Evolutionary conservation across 495 filamentous ascomycete species (phyloP).

Genomic region (Neurospora sp.): DNA sequence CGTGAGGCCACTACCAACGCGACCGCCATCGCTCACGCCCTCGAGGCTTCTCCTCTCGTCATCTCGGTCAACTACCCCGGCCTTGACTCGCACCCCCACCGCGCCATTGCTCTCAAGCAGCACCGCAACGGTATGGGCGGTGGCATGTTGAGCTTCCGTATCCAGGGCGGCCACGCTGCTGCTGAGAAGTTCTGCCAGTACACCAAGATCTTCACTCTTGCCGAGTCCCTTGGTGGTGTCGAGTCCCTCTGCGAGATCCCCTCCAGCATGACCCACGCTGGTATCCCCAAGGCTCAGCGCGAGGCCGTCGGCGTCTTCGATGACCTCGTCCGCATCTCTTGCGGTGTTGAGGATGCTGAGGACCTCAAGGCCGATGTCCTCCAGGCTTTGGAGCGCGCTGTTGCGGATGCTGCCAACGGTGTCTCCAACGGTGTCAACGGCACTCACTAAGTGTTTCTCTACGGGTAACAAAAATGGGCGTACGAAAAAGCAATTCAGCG

Average conservation of each 20-base stretch:
- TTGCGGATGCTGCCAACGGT: slow-evolving; percentile 32
- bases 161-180: slow-evolving; percentile 76
- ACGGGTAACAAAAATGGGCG: background rate
- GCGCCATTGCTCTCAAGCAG: slow-evolving; percentile 74
- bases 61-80: slow-evolving; percentile 91
- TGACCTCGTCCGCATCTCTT: slow-evolving; percentile 89
- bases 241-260: slow-evolving; percentile 90
- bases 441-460: background rate
- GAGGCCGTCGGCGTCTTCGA: slow-evolving; percentile 94
- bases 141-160: slow-evolving; percentile 94
- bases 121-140: slow-evolving; percentile 92
- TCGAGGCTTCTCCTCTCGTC: slow-evolving; percentile 74
- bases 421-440: slow-evolving; percentile 12
- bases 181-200: slow-evolving; percentile 87
- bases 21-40: slow-evolving; percentile 59
- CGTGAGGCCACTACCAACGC: slow-evolving; percentile 78
- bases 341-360: slow-evolving; percentile 83
- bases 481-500: background rate
- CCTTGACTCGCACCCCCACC: slow-evolving; percentile 74
- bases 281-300: slow-evolving; percentile 80
- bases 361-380: slow-evolving; percentile 79
- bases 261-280: slow-evolving; percentile 84
- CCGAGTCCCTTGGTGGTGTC: slow-evolving; percentile 87
- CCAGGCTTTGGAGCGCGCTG: slow-evolving; percentile 70
- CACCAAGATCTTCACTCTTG: slow-evolving; percentile 84